Conservation (phyloP, 2,329 filamentous ascomycete genomes). For the Ceratocystis smalleyi region DNA sequence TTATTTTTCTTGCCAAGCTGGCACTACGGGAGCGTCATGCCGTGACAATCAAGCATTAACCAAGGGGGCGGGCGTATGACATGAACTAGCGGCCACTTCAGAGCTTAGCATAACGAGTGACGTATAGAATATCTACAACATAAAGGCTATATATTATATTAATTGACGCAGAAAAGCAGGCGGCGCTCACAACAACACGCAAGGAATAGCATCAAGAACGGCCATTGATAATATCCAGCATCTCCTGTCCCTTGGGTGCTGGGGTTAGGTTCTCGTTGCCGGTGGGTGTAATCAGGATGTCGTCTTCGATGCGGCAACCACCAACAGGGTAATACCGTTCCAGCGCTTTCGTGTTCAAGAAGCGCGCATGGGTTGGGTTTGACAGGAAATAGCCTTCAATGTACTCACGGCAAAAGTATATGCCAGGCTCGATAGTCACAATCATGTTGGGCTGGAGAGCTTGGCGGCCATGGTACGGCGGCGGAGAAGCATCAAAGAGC, state of each 20-base stretch:
- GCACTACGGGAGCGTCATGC: background rate
- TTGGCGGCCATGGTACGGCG: constrained; percentile 25
- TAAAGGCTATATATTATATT: background rate
- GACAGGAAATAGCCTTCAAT: constrained; percentile 54
- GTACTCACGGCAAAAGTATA: constrained; percentile 63
- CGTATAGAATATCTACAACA: background rate
- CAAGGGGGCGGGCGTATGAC: background rate
- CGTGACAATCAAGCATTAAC: background rate
- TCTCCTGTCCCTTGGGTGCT: constrained; percentile 59
- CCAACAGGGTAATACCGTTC: constrained; percentile 62
- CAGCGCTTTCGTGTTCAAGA: constrained; percentile 49
- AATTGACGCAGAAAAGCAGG: background rate
- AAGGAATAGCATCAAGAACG: constrained; percentile 4
- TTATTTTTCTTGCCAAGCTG: background rate
- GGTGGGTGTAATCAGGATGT: constrained; percentile 61
- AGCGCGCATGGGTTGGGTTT: constrained; percentile 41
- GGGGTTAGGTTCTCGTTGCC: constrained; percentile 74
- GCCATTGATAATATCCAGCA: constrained; percentile 45
- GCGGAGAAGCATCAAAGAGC: constrained; percentile 17
- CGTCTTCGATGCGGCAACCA: constrained; percentile 85
- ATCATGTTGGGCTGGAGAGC: constrained; percentile 47
- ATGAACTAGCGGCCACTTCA: background rate
- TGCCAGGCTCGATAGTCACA: constrained; percentile 65
- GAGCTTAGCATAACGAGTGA: too few relatives aligned
- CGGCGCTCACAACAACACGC: background rate